phyloP scores from a whole-genome alignment of 768 basidiomycete genomes.

The Hypholoma fasciculare region DNA sequence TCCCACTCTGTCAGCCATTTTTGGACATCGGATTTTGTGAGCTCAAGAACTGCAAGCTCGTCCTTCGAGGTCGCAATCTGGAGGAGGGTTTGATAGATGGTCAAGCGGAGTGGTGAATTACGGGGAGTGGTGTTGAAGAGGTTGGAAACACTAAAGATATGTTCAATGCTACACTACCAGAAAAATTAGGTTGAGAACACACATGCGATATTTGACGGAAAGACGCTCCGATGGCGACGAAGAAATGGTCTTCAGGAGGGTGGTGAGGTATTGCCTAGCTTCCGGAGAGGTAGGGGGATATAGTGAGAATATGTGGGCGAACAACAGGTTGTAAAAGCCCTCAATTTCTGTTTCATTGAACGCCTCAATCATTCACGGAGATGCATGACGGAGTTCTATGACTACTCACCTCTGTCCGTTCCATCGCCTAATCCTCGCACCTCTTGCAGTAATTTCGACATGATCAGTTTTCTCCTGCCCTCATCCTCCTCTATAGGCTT shows the following conservation, averaged over 20 bases:
- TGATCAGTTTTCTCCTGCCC: slow-evolving; percentile 48
- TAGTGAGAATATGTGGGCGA: slow-evolving; percentile 67
- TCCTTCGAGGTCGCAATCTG: slow-evolving; percentile 57
- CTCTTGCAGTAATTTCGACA: slow-evolving; percentile 61
- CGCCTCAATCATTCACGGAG: slow-evolving; percentile 1
- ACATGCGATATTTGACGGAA: slow-evolving; percentile 80
- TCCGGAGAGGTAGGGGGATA: slow-evolving; percentile 57
- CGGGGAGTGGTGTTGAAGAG: slow-evolving; percentile 78
- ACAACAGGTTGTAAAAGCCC: slow-evolving; percentile 86
- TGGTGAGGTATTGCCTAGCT: slow-evolving; percentile 47
- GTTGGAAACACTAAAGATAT: slow-evolving; percentile 63
- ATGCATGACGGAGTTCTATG: slow-evolving; percentile 14
- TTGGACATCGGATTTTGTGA: slow-evolving; percentile 63
- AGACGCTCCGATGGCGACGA: slow-evolving; percentile 52
- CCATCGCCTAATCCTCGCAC: slow-evolving; percentile 76
- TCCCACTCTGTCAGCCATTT: slow-evolving; percentile 81
- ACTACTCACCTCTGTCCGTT: slow-evolving; percentile 62
- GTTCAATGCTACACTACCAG: not conserved
- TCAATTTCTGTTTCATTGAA: slow-evolving; percentile 53
- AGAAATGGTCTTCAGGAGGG: slow-evolving; percentile 55
- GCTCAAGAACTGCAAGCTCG: slow-evolving; percentile 61
- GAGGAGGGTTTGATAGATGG: slow-evolving; percentile 64
- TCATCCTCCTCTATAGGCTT: slow-evolving; percentile 57
- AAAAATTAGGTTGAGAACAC: slow-evolving; percentile 21
- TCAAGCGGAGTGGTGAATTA: slow-evolving; percentile 60